Percentiles rank a stretch among this genome's conserved stretches.
Evolutionary conservation across 2,329 filamentous ascomycete genomes (phyloP).

Genomic region (Colletotrichum melonis): DNA sequence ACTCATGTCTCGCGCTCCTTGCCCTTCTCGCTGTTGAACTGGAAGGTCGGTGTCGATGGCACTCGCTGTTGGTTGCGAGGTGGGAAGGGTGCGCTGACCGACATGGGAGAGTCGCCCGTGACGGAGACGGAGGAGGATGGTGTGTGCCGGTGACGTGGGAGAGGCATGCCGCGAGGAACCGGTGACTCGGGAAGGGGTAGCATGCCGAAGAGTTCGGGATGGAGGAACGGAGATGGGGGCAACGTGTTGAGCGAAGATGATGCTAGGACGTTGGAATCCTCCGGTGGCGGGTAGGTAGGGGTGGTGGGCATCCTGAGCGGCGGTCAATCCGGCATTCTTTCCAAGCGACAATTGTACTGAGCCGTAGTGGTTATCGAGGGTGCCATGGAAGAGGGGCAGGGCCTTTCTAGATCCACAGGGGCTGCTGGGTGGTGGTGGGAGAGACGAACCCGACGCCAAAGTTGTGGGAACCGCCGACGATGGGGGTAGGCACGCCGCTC

Average conservation of each 20-base stretch:
- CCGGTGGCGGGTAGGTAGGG: slow-evolving; percentile 56
- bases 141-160: slow-evolving; percentile 49
- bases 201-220: slow-evolving; percentile 55
- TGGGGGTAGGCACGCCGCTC: slow-evolving; percentile 54
- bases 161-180: slow-evolving; percentile 46
- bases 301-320: slow-evolving; percentile 63
- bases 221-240: slow-evolving; percentile 58
- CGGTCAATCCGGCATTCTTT: slow-evolving; percentile 65
- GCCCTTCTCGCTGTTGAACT: slow-evolving; percentile 34
- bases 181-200: slow-evolving; percentile 60
- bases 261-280: slow-evolving; percentile 52
- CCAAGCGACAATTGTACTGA: slow-evolving; percentile 47
- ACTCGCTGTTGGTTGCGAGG: slow-evolving; percentile 22
- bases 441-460: slow-evolving; percentile 71
- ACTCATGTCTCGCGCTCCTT: slow-evolving; percentile 43
- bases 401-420: slow-evolving; percentile 67
- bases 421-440: slow-evolving; percentile 62
- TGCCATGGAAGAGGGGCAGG: slow-evolving; percentile 45
- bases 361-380: slow-evolving; percentile 50
- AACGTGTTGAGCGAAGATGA: slow-evolving; percentile 48
- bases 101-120: slow-evolving; percentile 43
- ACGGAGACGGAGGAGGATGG: slow-evolving; percentile 38
- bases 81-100: slow-evolving; percentile 37
- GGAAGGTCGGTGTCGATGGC: slow-evolving; percentile 13
- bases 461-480: slow-evolving; percentile 57